These are phyloP conservation scores for Pyrenophora graminea DNA, from an alignment of 2,329 filamentous ascomycete species.

Conservation along the genomic window DNA sequence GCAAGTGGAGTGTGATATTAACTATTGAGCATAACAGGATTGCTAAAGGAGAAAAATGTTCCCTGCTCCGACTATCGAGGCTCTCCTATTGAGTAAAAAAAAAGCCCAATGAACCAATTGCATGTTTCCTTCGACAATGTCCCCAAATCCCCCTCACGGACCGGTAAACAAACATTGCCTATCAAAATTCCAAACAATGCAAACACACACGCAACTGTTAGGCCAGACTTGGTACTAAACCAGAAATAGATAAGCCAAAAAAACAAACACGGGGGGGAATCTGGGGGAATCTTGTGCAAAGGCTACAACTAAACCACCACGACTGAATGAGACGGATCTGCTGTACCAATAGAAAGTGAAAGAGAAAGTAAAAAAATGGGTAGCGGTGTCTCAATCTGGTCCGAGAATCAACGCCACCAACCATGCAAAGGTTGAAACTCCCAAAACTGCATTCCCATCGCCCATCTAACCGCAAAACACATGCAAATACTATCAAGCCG, in stretches of 20 bases:
- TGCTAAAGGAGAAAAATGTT: no score
- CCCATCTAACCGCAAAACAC: constrained; percentile 29
- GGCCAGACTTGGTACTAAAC: constrained; percentile 4
- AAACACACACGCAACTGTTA: constrained; percentile 12
- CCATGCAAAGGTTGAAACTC: constrained; percentile 28
- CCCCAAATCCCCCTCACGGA: background rate
- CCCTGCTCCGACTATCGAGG: no score
- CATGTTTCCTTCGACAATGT: background rate
- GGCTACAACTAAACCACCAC: constrained; percentile 23
- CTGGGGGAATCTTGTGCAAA: constrained; percentile 38
- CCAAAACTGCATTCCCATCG: constrained; percentile 16
- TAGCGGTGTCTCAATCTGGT: constrained; percentile 18
- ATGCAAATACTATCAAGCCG: constrained; percentile 36
- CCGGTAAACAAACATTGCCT: background rate
- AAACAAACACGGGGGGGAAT: constrained; percentile 12
- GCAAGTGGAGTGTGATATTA: no score
- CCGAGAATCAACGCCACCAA: constrained; percentile 23
- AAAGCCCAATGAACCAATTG: no score
- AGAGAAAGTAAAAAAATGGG: constrained; percentile 2
- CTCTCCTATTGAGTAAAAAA: background rate
- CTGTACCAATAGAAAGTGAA: constrained; percentile 14
- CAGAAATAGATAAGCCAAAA: constrained; percentile 10
- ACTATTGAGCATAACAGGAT: no score
- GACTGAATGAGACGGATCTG: constrained; percentile 17
- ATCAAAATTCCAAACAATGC: constrained; percentile 23